Evolutionary conservation across 805 yeast genomes (phyloP).

Genomic region (Dipodascus albidus): DNA sequence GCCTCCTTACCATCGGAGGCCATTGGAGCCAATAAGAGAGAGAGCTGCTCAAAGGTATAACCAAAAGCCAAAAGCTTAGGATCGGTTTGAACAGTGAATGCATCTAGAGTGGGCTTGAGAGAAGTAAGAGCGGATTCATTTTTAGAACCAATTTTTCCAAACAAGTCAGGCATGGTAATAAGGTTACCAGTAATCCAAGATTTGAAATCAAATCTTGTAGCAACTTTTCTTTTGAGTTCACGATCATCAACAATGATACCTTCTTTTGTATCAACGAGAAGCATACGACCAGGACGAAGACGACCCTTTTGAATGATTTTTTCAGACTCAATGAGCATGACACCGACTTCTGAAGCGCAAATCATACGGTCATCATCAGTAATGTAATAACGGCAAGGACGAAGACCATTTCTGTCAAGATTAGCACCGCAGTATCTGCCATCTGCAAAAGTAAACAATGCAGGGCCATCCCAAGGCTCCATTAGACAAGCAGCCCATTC

Average conservation of each 20-base stretch:
- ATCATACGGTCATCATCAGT: conserved; percentile 91
- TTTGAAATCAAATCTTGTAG: conserved; percentile 81
- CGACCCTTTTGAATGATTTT: conserved; percentile 83
- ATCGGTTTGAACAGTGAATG: conserved; percentile 55
- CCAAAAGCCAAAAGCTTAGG: conserved; percentile 81
- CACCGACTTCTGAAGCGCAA: conserved; percentile 98
- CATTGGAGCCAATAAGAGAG: conserved; percentile 83
- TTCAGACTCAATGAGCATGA: conserved; percentile 76
- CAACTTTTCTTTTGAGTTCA: conserved; percentile 69
- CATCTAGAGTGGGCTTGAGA: conserved; percentile 14
- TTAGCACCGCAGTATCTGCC: conserved; percentile 98
- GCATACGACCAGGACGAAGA: conserved; percentile 91
- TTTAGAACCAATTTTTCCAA: conserved; percentile 41
- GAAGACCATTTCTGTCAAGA: conserved; percentile 90
- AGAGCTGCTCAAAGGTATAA: conserved; percentile 87
- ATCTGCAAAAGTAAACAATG: conserved; percentile 90
- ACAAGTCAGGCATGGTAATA: conserved; percentile 71
- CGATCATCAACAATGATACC: conserved; percentile 91
- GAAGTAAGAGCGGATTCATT: conserved; percentile 18
- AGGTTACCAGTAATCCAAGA: conserved; percentile 85
- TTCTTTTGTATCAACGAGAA: conserved; percentile 84
- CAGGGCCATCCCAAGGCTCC: conserved; percentile 99
- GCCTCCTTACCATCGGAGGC: conserved; percentile 88
- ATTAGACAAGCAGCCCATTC: conserved; percentile 98
- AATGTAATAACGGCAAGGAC: conserved; percentile 96